These are phyloP conservation scores for Hsuehochloa calcarea DNA, from an alignment of 176 grass and related monocot genomes.

Conservation along the genomic window DNA sequence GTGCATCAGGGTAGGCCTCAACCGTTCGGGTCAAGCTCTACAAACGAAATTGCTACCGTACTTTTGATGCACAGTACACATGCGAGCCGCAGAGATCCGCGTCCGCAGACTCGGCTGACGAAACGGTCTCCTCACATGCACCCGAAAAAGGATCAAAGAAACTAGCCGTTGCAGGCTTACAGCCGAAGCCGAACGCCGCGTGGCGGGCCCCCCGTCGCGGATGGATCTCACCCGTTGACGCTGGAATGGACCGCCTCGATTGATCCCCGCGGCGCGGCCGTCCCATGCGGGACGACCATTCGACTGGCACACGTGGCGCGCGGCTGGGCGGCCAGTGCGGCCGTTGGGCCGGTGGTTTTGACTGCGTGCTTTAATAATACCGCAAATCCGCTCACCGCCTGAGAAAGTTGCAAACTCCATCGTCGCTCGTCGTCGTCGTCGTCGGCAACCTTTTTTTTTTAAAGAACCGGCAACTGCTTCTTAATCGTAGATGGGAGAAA, in stretches of 20 bases:
- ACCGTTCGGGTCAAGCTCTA: too few relatives aligned
- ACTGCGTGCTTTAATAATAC: neutral
- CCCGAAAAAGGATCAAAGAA: neutral
- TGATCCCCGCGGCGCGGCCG: neutral
- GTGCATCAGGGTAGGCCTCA: too few relatives aligned
- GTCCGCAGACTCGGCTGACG: too few relatives aligned
- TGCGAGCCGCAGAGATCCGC: too few relatives aligned
- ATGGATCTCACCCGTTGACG: neutral
- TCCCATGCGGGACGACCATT: neutral
- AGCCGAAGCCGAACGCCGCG: neutral
- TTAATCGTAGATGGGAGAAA: too few relatives aligned
- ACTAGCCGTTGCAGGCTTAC: conserved; percentile 26
- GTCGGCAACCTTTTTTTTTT: too few relatives aligned
- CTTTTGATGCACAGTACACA: too few relatives aligned
- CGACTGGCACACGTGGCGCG: neutral
- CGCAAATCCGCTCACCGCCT: neutral
- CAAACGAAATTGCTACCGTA: too few relatives aligned
- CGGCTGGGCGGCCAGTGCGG: neutral
- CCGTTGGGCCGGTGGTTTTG: conserved; percentile 1
- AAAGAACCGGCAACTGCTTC: too few relatives aligned
- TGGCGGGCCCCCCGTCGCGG: neutral
- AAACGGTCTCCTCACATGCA: neutral
- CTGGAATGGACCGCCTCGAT: neutral
- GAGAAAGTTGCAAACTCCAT: neutral
- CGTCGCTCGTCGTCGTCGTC: too few relatives aligned